phyloP scores from a whole-genome alignment of 2,329 filamentous ascomycete species.

The Fusarium dlaminii region DNA sequence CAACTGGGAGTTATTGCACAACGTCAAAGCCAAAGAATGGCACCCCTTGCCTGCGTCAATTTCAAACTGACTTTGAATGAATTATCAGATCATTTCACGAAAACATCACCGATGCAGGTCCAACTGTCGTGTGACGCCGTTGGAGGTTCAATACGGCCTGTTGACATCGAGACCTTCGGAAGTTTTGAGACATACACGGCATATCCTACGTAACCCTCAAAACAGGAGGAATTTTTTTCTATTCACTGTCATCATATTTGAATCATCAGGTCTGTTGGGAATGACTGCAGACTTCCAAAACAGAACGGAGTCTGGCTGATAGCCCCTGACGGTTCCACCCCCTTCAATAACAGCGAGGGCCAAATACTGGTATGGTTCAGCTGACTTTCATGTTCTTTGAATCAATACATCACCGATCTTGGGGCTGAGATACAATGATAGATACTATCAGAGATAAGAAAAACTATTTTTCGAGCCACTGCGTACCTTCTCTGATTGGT shows the following conservation, averaged over 20 bases:
- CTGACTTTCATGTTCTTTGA: not conserved
- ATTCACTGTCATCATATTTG: not conserved
- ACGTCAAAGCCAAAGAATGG: not conserved
- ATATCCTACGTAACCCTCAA: slow-evolving; percentile 4
- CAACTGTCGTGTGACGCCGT: slow-evolving; percentile 30
- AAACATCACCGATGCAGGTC: slow-evolving; percentile 29
- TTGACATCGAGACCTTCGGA: slow-evolving; percentile 21
- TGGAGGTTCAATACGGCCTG: slow-evolving; percentile 14
- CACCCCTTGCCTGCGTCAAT: not conserved
- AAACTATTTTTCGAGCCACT: not conserved
- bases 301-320: not conserved
- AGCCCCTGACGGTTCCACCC: not conserved
- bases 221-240: not conserved
- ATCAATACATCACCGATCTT: not conserved
- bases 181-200: slow-evolving; percentile 23
- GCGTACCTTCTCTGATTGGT: not conserved
- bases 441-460: not conserved
- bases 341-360: not conserved
- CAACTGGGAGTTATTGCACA: not conserved
- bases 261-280: not conserved
- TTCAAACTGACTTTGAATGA: slow-evolving; percentile 12
- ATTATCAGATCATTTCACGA: slow-evolving; percentile 28
- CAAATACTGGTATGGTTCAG: not conserved
- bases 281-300: not conserved
- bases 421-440: not conserved